Evolutionary conservation across 2,329 filamentous ascomycete genomes (phyloP).

Genomic region (Monosporascus sp.): DNA sequence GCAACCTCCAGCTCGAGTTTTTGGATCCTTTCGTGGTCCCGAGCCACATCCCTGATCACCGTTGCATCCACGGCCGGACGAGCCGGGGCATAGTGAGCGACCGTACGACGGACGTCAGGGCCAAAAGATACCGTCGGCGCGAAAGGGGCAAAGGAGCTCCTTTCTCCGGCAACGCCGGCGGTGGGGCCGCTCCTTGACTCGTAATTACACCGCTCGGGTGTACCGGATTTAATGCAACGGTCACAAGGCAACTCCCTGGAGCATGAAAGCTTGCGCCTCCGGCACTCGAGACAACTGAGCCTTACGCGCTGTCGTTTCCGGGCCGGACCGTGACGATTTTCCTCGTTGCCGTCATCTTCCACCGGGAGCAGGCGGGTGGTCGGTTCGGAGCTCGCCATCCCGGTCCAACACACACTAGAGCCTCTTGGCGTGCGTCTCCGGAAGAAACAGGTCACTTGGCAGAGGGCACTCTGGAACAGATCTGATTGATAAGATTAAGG

Average conservation of each 20-base stretch:
- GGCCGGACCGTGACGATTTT: conserved; percentile 30
- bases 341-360: conserved; percentile 23
- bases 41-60: conserved; percentile 33
- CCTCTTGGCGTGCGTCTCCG: too few relatives aligned
- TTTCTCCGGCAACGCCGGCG: conserved; percentile 31
- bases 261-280: conserved; percentile 56
- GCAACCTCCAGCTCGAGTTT: conserved; percentile 54
- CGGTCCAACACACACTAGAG: too few relatives aligned
- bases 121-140: conserved; percentile 38
- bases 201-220: conserved; percentile 54
- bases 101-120: conserved; percentile 19
- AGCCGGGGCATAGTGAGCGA: conserved; percentile 25
- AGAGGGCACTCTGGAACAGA: conserved; percentile 4
- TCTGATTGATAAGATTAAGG: conserved; percentile 21
- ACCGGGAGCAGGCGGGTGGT: conserved; percentile 11
- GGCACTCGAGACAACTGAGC: conserved; percentile 56
- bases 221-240: conserved; percentile 57
- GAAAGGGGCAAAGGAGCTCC: conserved; percentile 43
- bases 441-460: conserved; percentile 5
- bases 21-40: conserved; percentile 54
- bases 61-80: conserved; percentile 29
- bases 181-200: conserved; percentile 40
- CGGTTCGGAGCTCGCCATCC: not conserved
- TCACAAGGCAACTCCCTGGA: conserved; percentile 58
- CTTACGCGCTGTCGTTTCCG: conserved; percentile 56